These are phyloP conservation scores for Colletotrichum sp. DNA, from an alignment of 2,329 filamentous ascomycete species.

Conservation along the genomic window DNA sequence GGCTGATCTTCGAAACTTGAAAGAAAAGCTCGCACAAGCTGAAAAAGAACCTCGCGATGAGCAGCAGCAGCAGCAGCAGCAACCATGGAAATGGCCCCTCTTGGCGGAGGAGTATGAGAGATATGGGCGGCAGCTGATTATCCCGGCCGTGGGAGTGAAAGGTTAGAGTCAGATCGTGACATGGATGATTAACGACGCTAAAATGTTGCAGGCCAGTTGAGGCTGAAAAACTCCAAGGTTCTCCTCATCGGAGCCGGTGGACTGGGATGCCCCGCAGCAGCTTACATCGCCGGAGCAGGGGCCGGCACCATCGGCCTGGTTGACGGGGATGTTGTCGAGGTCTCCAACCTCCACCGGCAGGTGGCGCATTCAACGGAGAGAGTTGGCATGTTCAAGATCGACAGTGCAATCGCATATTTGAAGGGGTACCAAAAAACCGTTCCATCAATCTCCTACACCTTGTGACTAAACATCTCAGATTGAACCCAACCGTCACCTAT, in stretches of 20 bases:
- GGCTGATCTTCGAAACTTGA: slow-evolving; percentile 49
- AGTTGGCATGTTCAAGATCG: slow-evolving; percentile 80
- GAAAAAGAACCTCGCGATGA: slow-evolving; percentile 32
- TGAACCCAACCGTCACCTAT: slow-evolving; percentile 77
- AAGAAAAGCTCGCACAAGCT: slow-evolving; percentile 45
- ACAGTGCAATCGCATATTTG: slow-evolving; percentile 71
- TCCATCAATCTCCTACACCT: too few species aligned
- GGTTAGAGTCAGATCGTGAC: slow-evolving; percentile 49
- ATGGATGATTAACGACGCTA: too few species aligned
- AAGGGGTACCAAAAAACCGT: too few species aligned
- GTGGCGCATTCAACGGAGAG: slow-evolving; percentile 76
- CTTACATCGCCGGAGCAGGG: slow-evolving; percentile 91
- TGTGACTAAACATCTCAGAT: too few species aligned
- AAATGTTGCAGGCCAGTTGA: slow-evolving; percentile 69
- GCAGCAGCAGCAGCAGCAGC: not conserved
- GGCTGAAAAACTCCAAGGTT: slow-evolving; percentile 71
- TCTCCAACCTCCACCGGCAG: slow-evolving; percentile 92
- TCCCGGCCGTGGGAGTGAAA: slow-evolving; percentile 79
- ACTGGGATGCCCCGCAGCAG: slow-evolving; percentile 87
- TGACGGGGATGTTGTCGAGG: slow-evolving; percentile 87
- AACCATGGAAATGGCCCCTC: slow-evolving; percentile 69
- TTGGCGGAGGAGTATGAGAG: slow-evolving; percentile 76
- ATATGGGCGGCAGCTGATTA: slow-evolving; percentile 90
- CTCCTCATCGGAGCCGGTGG: slow-evolving; percentile 89
- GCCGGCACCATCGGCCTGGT: slow-evolving; percentile 83